Base-by-base conservation (phyloP, 2,329 filamentous ascomycete species). In the Whalleya microplaca region DNA sequence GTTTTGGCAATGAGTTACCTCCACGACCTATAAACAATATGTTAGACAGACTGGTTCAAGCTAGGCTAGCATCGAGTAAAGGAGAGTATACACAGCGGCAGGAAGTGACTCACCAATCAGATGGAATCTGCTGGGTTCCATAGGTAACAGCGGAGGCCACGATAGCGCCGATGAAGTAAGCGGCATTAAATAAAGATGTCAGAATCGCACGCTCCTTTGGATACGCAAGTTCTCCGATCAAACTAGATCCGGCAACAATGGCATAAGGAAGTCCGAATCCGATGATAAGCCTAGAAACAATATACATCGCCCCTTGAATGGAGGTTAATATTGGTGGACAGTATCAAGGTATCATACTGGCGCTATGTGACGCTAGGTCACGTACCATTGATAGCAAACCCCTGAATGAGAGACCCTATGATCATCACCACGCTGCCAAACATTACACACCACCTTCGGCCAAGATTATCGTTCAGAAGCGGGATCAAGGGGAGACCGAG, bases 241-340 rank as follows among this genome's bases (percentile, higher is more conserved):
- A 71, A 32, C 80, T 77, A 1, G 84, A 81, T 3, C 81, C 84
- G 2, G 82, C 80, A 32, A 85, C 80, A 58, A 86, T 86, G 56
- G 79, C 81, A 61, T 83, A 84, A 0, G 82, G 80, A 46, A 87
- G 83, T n/a, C 84, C 84, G 21, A 82, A 80, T 16, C 84, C 84
- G n/a, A 87, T 78, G 21, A 87, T 73, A 55, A 84, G 77, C 53
- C 84, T 81, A 12, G 84, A 77, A 19, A 85, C 71, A 59, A 86
- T 81, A 64, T 85, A 87, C 84, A 86, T 86, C 40, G 69, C 80
- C 27, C 77, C 79, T 82, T 45, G n/a, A 8, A 42, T 12, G 2
- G 8, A 8, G 2, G 45, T 64, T 14, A 66, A 45, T 37, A 27
- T 55, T n/a, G 48, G 37, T 21, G 37, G 41, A 48, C 6, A n/a